Conservation (phyloP, 2,329 filamentous ascomycete genomes). For the Verticillium nonalfalfae region DNA sequence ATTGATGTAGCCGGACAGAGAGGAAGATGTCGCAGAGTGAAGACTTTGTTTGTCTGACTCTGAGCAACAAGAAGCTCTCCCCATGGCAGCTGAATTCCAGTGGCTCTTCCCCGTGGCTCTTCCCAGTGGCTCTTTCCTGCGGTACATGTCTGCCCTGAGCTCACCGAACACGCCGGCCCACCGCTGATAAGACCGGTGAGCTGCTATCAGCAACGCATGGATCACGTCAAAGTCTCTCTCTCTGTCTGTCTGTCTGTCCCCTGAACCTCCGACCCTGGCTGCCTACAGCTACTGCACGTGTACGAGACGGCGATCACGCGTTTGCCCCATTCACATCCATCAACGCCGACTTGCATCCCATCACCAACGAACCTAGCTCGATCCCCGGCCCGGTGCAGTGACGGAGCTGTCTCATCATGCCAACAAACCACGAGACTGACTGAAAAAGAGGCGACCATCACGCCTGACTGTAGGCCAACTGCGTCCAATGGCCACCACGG, state of each 20-base stretch:
- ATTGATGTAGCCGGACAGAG: too few relatives aligned
- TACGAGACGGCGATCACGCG: not conserved
- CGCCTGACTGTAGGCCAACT: not conserved
- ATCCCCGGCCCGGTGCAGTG: not conserved
- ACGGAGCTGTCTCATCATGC: too few relatives aligned
- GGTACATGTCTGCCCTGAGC: not conserved
- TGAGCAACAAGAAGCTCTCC: too few relatives aligned
- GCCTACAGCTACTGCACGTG: not conserved
- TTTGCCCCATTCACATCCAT: not conserved
- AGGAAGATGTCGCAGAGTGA: too few relatives aligned
- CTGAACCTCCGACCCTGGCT: not conserved
- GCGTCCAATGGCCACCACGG: not conserved
- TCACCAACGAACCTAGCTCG: not conserved
- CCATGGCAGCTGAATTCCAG: not conserved
- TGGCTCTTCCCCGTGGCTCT: too few relatives aligned
- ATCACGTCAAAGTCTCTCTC: not conserved
- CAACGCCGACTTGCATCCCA: not conserved
- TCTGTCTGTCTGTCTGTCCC: not conserved
- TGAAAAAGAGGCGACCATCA: not conserved
- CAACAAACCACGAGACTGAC: too few relatives aligned
- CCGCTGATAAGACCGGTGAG: not conserved
- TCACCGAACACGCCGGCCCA: not conserved
- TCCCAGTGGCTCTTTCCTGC: not conserved
- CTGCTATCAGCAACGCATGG: not conserved
- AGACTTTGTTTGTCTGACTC: too few relatives aligned